phyloP scores from a whole-genome alignment of 768 basidiomycete species.

The Boletus pseudo-olivaceus region DNA sequence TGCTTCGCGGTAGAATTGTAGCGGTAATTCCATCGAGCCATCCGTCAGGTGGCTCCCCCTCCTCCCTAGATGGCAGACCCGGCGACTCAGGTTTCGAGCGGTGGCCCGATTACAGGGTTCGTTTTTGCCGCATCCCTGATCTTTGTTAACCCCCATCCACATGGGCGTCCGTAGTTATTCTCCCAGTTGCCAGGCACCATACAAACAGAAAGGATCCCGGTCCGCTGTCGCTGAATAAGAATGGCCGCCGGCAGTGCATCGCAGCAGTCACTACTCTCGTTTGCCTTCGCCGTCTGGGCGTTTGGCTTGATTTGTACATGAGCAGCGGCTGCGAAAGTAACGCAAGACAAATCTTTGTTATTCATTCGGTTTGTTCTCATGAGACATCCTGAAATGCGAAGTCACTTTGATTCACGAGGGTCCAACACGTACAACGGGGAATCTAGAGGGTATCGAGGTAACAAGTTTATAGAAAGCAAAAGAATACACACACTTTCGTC shows the following conservation, averaged over 20 bases:
- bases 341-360: not conserved
- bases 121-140: not conserved
- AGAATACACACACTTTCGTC: slow-evolving; percentile 5
- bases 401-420: not conserved
- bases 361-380: not conserved
- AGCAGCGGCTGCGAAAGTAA: not conserved
- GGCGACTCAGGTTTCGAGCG: slow-evolving; percentile 5
- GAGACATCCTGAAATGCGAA: not conserved
- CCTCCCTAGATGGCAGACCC: not conserved
- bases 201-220: not conserved
- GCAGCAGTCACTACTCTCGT: not conserved
- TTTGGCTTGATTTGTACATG: not conserved
- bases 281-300: not conserved
- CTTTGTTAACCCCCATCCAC: not conserved
- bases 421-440: not conserved
- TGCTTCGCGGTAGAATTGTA: slow-evolving; percentile 23
- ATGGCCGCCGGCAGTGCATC: slow-evolving; percentile 2
- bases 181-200: slow-evolving; percentile 19
- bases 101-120: not conserved
- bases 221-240: not conserved
- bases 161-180: not conserved
- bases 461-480: slow-evolving; percentile 1
- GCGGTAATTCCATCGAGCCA: not conserved
- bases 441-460: slow-evolving; percentile 8
- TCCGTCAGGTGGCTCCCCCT: not conserved